These are phyloP conservation scores for Phytophthora boehmeriae DNA, from an alignment of 352 stramenopile species.

Conservation along the genomic window DNA sequence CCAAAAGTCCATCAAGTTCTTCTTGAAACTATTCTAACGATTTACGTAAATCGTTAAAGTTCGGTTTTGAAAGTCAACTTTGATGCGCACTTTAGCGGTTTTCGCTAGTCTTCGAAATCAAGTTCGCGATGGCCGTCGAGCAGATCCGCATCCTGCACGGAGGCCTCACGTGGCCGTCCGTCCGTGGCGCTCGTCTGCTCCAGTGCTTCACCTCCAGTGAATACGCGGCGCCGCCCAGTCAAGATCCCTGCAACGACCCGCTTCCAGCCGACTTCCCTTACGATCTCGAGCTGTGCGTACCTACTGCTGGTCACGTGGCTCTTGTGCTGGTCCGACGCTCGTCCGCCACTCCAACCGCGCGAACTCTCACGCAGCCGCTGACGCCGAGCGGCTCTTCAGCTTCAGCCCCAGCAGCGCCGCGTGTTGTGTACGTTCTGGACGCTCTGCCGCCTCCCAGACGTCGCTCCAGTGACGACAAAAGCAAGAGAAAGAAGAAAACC, in stretches of 20 bases:
- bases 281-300: slow-evolving; percentile 61
- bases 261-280: slow-evolving; percentile 33
- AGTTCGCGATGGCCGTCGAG: no score
- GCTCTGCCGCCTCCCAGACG: slow-evolving; percentile 55
- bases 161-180: slow-evolving; percentile 53
- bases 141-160: slow-evolving; percentile 23
- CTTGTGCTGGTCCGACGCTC: slow-evolving; percentile 53
- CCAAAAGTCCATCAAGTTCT: no score
- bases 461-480: slow-evolving; percentile 9
- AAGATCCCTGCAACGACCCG: slow-evolving; percentile 5
- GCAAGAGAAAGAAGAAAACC: slow-evolving; percentile 35
- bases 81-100: no score
- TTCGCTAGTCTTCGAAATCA: no score
- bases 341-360: slow-evolving; percentile 4
- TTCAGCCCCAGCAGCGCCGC: slow-evolving; percentile 21
- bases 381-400: background rate
- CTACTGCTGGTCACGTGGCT: slow-evolving; percentile 59
- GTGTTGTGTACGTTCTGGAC: slow-evolving; percentile 80
- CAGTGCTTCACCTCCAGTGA: slow-evolving; percentile 20
- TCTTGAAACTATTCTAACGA: no score
- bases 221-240: slow-evolving; percentile 1
- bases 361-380: slow-evolving; percentile 12
- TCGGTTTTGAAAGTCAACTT: no score
- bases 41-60: no score
- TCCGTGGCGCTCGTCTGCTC: slow-evolving; percentile 48